A percentile compares a stretch with the other conserved stretches of the same genome.
Conservation (phyloP, 371 early-diverging fungal genomes). For the Batkoa obscura region DNA sequence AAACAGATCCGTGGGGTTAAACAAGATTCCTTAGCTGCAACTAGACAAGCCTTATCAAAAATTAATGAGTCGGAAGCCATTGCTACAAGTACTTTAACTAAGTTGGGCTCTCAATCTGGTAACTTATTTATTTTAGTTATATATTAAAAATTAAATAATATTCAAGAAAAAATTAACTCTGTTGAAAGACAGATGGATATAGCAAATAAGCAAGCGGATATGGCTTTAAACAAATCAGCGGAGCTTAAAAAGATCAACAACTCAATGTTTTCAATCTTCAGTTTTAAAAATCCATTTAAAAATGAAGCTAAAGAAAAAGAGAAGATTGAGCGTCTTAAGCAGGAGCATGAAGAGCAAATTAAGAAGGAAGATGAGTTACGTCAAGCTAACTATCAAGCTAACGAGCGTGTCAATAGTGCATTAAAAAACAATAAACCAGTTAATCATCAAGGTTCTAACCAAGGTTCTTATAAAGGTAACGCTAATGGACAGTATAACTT, state of each 20-base stretch:
- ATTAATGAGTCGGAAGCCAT: slow-evolving; percentile 35
- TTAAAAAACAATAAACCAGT: slow-evolving; percentile 12
- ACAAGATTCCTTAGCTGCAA: slow-evolving; percentile 38
- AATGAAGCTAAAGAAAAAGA: slow-evolving; percentile 18
- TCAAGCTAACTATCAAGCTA: slow-evolving; percentile 18
- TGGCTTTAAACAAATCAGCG: slow-evolving; percentile 38
- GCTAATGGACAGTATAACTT: slow-evolving; percentile 31
- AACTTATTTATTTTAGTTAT: slow-evolving; percentile 8
- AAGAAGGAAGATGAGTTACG: slow-evolving; percentile 14
- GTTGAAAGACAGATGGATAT: slow-evolving; percentile 44
- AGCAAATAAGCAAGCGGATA: slow-evolving; percentile 41
- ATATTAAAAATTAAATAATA: not conserved
- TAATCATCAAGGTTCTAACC: slow-evolving; percentile 12
- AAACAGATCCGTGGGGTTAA: slow-evolving; percentile 41
- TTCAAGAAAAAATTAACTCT: slow-evolving; percentile 36
- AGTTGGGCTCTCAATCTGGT: slow-evolving; percentile 37
- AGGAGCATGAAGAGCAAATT: slow-evolving; percentile 17
- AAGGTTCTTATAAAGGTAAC: slow-evolving; percentile 15
- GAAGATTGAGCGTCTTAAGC: slow-evolving; percentile 22
- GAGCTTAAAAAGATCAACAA: slow-evolving; percentile 50
- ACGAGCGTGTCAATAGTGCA: slow-evolving; percentile 22
- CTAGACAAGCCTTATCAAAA: slow-evolving; percentile 39
- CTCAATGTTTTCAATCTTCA: slow-evolving; percentile 40
- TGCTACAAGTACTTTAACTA: slow-evolving; percentile 31
- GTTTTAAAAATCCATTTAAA: slow-evolving; percentile 32